phyloP scores from a whole-genome alignment of 2,329 filamentous ascomycete genomes.

The Neofusicoccum kwambonambiense region DNA sequence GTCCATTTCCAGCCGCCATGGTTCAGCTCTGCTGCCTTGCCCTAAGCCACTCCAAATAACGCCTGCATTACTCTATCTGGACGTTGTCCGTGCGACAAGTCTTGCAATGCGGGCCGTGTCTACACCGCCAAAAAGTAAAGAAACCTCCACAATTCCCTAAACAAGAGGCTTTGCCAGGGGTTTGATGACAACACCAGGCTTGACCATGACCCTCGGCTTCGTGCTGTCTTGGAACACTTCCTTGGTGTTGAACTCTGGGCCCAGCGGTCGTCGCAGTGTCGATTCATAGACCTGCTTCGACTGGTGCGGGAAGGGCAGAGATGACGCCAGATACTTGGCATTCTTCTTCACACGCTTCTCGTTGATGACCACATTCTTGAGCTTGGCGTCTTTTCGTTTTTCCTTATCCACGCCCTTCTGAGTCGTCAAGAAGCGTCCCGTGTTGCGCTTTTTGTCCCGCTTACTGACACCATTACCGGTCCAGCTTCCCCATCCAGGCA shows the following conservation, averaged over 20 bases:
- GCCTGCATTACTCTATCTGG: constrained; percentile 15
- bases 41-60: neutral
- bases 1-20: neutral
- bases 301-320: constrained; percentile 88
- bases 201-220: constrained; percentile 85
- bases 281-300: constrained; percentile 86
- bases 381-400: constrained; percentile 76
- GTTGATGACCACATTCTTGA: constrained; percentile 85
- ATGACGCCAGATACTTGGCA: constrained; percentile 78
- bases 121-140: neutral
- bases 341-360: constrained; percentile 93
- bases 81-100: constrained; percentile 15
- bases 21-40: constrained; percentile 2
- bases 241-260: constrained; percentile 96
- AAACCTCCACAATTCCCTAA: constrained; percentile 27
- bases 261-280: constrained; percentile 79
- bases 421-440: constrained; percentile 56
- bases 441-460: constrained; percentile 56
- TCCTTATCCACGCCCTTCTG: constrained; percentile 71
- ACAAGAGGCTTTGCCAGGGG: constrained; percentile 78
- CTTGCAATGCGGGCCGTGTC: constrained; percentile 5
- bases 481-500: constrained; percentile 95
- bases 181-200: constrained; percentile 81
- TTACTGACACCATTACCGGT: constrained; percentile 77
- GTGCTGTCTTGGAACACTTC: constrained; percentile 85